phyloP scores from a whole-genome alignment of 495 filamentous ascomycete species.

The Aspergillus hancockii region DNA sequence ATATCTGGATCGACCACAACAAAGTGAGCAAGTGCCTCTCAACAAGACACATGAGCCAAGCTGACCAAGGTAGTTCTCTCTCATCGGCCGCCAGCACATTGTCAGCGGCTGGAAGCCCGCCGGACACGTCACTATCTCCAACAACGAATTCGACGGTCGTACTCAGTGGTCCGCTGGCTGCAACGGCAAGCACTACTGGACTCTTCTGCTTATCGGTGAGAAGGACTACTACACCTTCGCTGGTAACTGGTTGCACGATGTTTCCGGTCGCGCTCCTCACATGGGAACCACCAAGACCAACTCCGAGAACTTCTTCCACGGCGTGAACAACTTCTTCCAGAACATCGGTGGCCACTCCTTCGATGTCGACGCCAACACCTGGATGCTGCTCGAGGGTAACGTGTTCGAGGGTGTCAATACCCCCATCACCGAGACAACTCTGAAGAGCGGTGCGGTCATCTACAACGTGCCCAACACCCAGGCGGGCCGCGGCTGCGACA shows the following conservation, averaged over 20 bases:
- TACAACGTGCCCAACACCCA: slow-evolving; percentile 13
- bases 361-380: slow-evolving; percentile 19
- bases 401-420: slow-evolving; percentile 19
- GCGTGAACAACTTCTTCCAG: slow-evolving; percentile 26
- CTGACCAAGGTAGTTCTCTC: slow-evolving; percentile 11
- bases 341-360: slow-evolving; percentile 23
- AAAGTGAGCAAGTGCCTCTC: slow-evolving; percentile 9
- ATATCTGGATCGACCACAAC: slow-evolving; percentile 29
- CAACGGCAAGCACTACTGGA: slow-evolving; percentile 54
- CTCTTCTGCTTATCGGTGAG: slow-evolving; percentile 25
- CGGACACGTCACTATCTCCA: slow-evolving; percentile 26
- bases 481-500: slow-evolving; percentile 7
- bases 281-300: slow-evolving; percentile 39
- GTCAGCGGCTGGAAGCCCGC: slow-evolving; percentile 18
- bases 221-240: slow-evolving; percentile 22
- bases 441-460: slow-evolving; percentile 9
- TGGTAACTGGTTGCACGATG: slow-evolving; percentile 40
- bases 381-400: slow-evolving; percentile 21
- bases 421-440: slow-evolving; percentile 11
- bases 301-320: slow-evolving; percentile 41
- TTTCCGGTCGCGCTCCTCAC: slow-evolving; percentile 38
- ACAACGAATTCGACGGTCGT: slow-evolving; percentile 47
- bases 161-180: slow-evolving; percentile 48
- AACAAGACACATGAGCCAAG: not conserved
- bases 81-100: slow-evolving; percentile 20